phyloP scores from a whole-genome alignment of 441 rosid genomes.

The Pelargonium cotyledonis region DNA sequence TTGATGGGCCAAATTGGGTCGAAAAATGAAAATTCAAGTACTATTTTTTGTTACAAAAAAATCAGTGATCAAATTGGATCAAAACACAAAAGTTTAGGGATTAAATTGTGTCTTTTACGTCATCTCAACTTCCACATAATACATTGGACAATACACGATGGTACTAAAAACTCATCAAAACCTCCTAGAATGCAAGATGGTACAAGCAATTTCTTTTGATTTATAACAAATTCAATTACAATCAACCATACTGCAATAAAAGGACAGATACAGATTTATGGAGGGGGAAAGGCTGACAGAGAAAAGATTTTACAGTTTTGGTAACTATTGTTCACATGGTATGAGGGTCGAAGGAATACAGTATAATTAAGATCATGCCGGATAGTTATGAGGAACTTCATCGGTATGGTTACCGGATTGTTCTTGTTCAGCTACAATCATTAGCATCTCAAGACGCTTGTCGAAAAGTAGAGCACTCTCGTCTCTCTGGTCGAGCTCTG shows the following conservation, averaged over 20 bases:
- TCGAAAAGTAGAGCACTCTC: conserved; percentile 86
- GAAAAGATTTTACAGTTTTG: neutral
- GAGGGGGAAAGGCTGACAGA: neutral
- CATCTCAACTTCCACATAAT: too few species aligned
- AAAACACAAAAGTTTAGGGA: too few species aligned
- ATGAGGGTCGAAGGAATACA: neutral
- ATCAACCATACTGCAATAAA: neutral
- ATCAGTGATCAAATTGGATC: too few species aligned
- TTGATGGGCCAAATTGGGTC: too few species aligned
- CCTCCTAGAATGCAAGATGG: too few species aligned
- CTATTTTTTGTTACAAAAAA: too few species aligned
- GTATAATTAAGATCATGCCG: conserved; percentile 19
- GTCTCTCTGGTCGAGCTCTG: conserved; percentile 93
- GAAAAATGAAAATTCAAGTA: too few species aligned
- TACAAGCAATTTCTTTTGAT: neutral
- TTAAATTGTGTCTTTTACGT: too few species aligned
- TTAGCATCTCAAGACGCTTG: conserved; percentile 81
- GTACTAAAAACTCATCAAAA: too few species aligned
- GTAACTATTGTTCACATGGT: neutral
- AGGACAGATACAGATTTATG: neutral
- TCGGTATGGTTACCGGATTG: conserved; percentile 27
- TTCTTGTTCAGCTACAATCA: conserved; percentile 71
- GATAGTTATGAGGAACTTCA: conserved; percentile 21
- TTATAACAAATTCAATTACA: neutral
- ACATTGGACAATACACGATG: too few species aligned